Percentiles rank a stretch among this genome's conserved stretches.
Conservation (phyloP, 148 eudicot species). For the Hydrangea macrophylla region DNA sequence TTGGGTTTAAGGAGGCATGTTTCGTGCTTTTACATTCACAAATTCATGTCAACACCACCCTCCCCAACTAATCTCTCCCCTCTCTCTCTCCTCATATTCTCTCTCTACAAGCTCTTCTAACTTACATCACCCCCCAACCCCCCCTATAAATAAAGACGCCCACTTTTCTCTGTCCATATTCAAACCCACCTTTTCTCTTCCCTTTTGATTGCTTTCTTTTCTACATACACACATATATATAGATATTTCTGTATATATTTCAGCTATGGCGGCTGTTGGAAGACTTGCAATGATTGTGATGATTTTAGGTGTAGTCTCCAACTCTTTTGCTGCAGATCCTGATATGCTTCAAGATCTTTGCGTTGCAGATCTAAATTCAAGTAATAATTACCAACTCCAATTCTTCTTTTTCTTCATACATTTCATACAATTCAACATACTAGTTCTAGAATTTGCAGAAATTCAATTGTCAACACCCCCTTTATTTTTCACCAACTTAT, state of each 20-base stretch:
- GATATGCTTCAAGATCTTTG: slow-evolving; percentile 36
- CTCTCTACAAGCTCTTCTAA: not conserved
- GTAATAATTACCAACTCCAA: not conserved
- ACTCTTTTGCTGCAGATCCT: slow-evolving; percentile 31
- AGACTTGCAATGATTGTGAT: slow-evolving; percentile 15
- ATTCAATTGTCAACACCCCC: too few species aligned
- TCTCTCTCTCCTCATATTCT: not conserved
- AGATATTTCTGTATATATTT: not conserved
- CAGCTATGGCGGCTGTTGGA: slow-evolving; percentile 14
- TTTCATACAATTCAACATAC: too few species aligned
- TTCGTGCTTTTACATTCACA: not conserved
- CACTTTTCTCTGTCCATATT: not conserved
- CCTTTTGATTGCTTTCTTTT: slow-evolving; percentile 13
- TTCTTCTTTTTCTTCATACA: too few species aligned
- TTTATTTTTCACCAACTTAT: too few species aligned
- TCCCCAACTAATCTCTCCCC: not conserved
- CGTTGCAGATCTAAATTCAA: slow-evolving; percentile 29
- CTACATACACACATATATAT: not conserved
- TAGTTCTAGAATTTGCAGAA: not conserved
- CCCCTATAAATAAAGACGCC: slow-evolving; percentile 13
- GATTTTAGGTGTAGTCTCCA: slow-evolving; percentile 1
- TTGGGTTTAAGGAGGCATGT: not conserved
- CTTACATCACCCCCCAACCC: too few species aligned
- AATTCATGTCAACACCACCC: not conserved
- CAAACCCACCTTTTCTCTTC: slow-evolving; percentile 2